Conservation (phyloP, 2,329 filamentous ascomycete species). For the Sphaerostilbella broomeana region DNA sequence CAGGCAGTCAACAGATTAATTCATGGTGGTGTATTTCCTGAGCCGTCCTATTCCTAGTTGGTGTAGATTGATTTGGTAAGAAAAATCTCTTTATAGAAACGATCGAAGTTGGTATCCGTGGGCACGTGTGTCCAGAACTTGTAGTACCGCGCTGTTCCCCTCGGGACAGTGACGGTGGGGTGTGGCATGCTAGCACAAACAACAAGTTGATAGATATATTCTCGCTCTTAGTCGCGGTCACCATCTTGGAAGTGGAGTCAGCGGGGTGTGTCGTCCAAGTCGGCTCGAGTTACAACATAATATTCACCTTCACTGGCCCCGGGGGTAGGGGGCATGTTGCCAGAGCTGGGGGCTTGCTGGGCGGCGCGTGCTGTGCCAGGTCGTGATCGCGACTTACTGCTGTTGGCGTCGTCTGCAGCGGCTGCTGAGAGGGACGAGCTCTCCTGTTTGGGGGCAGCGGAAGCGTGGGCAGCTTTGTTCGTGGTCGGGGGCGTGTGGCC, state of each 20-base stretch:
- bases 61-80: too few species aligned
- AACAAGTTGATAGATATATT: too few species aligned
- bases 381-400: constrained; percentile 40
- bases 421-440: constrained; percentile 14
- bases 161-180: too few species aligned
- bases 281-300: constrained; percentile 30
- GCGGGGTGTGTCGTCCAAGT: constrained; percentile 25
- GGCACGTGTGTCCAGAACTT: too few species aligned
- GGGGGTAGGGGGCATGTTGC: constrained; percentile 54
- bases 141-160: too few species aligned
- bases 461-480: constrained; percentile 11
- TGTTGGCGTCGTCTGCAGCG: constrained; percentile 22
- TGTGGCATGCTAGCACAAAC: too few species aligned
- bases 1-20: too few species aligned
- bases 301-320: constrained; percentile 59
- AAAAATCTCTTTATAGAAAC: too few species aligned
- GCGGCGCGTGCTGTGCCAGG: constrained; percentile 47
- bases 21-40: too few species aligned
- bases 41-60: too few species aligned
- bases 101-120: too few species aligned
- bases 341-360: constrained; percentile 46
- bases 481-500: constrained; percentile 16
- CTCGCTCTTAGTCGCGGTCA: constrained; percentile 32
- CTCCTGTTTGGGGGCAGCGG: constrained; percentile 9
- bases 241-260: constrained; percentile 31